Conservation (phyloP, 2,329 filamentous ascomycete genomes). For the Botrytis deweyae region DNA sequence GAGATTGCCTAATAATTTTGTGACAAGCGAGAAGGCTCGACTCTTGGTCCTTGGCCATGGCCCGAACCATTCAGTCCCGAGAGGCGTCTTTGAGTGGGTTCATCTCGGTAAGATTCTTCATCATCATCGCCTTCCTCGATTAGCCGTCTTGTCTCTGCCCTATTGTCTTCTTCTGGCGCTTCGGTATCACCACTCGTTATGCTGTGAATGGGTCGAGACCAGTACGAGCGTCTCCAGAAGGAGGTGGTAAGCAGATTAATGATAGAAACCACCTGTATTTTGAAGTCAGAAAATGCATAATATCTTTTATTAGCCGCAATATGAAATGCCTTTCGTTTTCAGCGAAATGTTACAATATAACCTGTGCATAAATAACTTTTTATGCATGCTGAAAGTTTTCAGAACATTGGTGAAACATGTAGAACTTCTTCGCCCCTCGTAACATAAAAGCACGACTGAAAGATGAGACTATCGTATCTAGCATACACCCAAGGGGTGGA, state of each 20-base stretch:
- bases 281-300: conserved; percentile 5
- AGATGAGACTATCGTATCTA: not conserved
- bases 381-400: not conserved
- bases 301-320: not conserved
- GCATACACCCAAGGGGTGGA: not conserved
- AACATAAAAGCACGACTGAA: not conserved
- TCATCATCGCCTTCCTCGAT: conserved; percentile 32
- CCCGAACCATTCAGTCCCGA: conserved; percentile 10
- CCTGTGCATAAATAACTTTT: not conserved
- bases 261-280: conserved; percentile 31
- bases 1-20: conserved; percentile 12
- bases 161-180: conserved; percentile 27
- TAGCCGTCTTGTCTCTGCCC: conserved; percentile 30
- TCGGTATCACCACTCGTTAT: conserved; percentile 16
- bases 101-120: conserved; percentile 31
- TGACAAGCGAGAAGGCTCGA: conserved; percentile 32
- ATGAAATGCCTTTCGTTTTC: not conserved
- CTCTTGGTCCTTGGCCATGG: conserved; percentile 29
- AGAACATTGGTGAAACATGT: not conserved
- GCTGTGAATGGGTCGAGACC: conserved; percentile 27
- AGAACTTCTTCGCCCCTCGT: not conserved
- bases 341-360: not conserved
- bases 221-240: conserved; percentile 29
- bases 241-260: conserved; percentile 34
- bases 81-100: conserved; percentile 21